phyloP scores from a whole-genome alignment of 169 alveolate species.

The Cryptosporidium xiaoi region DNA sequence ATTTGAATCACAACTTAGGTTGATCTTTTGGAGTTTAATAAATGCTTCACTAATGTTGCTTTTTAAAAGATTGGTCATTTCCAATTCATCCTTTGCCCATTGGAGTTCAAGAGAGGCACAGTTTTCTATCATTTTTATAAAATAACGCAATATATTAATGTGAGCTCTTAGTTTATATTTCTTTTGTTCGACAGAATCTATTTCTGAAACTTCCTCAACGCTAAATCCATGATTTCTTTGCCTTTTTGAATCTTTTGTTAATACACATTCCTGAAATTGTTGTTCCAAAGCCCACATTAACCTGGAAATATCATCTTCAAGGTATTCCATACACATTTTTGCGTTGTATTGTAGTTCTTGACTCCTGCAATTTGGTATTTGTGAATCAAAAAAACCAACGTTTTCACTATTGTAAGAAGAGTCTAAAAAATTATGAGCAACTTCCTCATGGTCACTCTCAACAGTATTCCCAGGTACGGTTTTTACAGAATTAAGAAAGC shows the following conservation, averaged over 20 bases:
- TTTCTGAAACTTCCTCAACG: conserved; percentile 59
- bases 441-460: conserved; percentile 49
- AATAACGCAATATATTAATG: conserved; percentile 38
- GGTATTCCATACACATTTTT: conserved; percentile 55
- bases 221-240: conserved; percentile 73
- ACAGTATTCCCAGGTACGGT: conserved; percentile 65
- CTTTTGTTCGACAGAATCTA: conserved; percentile 58
- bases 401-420: neutral
- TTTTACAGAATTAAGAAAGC: conserved; percentile 42
- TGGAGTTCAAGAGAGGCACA: conserved; percentile 29
- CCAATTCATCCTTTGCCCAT: conserved; percentile 53
- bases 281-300: conserved; percentile 65
- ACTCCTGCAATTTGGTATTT: conserved; percentile 46
- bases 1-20: neutral
- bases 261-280: conserved; percentile 67
- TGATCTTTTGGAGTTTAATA: conserved; percentile 53
- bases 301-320: conserved; percentile 64
- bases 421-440: neutral
- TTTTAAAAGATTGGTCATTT: conserved; percentile 34
- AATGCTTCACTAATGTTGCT: conserved; percentile 68
- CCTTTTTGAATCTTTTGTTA: conserved; percentile 68
- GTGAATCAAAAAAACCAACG: conserved; percentile 11
- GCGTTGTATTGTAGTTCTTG: conserved; percentile 43
- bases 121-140: conserved; percentile 30
- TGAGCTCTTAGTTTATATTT: conserved; percentile 27